Evolutionary conservation across 1,284 basidiomycete genomes (phyloP).

Genomic region (Heterobasidion irregulare): DNA sequence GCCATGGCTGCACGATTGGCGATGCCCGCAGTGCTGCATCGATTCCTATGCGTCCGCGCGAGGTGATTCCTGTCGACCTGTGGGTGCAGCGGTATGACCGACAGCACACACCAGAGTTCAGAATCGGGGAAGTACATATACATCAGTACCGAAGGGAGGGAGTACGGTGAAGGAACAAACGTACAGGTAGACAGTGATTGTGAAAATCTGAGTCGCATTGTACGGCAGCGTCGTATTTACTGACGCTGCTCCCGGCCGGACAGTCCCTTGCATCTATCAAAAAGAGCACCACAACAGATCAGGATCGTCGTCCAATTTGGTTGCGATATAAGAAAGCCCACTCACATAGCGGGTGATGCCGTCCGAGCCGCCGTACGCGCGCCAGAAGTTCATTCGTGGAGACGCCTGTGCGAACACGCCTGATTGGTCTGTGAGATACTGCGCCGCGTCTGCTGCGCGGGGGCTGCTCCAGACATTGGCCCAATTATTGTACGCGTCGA

Average conservation of each 20-base stretch:
- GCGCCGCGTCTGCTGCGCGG: slow-evolving; percentile 41
- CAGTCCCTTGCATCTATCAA: slow-evolving; percentile 51
- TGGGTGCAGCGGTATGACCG: background rate
- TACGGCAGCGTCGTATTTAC: slow-evolving; percentile 41
- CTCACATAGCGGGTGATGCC: slow-evolving; percentile 39
- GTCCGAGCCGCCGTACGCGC: slow-evolving; percentile 39
- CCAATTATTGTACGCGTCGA: slow-evolving; percentile 64
- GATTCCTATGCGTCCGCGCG: slow-evolving; percentile 54
- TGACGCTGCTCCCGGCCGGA: slow-evolving; percentile 52
- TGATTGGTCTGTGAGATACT: slow-evolving; percentile 42
- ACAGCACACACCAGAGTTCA: background rate
- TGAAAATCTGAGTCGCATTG: slow-evolving; percentile 50
- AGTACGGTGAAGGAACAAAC: slow-evolving; percentile 12
- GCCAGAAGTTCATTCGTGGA: slow-evolving; percentile 60
- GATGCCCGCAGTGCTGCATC: slow-evolving; percentile 40
- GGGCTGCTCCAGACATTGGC: slow-evolving; percentile 45
- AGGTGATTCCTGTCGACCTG: slow-evolving; percentile 41
- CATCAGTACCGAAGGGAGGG: background rate
- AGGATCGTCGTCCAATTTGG: no score
- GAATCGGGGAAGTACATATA: background rate
- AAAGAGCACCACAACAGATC: background rate
- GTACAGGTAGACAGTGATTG: slow-evolving; percentile 49
- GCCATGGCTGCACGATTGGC: slow-evolving; percentile 48
- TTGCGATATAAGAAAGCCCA: background rate
- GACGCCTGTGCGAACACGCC: slow-evolving; percentile 52